Percentiles rank a stretch among this genome's conserved stretches.
Conservation (phyloP, 768 basidiomycete species). For the Boletus tylopilopsis region DNA sequence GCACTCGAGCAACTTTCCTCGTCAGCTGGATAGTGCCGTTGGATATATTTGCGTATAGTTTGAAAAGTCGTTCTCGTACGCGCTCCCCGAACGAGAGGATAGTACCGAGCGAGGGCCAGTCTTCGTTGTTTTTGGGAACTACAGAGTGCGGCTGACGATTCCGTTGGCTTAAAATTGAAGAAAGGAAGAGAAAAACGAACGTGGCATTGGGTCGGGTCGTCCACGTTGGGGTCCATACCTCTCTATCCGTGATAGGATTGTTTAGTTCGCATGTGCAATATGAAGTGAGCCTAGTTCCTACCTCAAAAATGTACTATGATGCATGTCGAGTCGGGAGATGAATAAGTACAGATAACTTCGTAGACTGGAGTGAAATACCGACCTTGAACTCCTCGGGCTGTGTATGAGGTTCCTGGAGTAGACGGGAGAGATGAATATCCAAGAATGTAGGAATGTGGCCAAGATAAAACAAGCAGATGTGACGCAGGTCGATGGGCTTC, state of each 20-base stretch:
- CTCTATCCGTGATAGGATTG: slow-evolving; percentile 47
- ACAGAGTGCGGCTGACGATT: slow-evolving; percentile 72
- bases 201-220: slow-evolving; percentile 84
- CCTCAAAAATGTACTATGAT: slow-evolving; percentile 71
- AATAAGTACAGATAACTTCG: slow-evolving; percentile 3
- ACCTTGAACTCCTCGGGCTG: slow-evolving; percentile 82
- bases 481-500: slow-evolving; percentile 91
- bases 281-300: slow-evolving; percentile 26
- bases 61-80: slow-evolving; percentile 67
- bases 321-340: slow-evolving; percentile 28
- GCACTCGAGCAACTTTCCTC: slow-evolving; percentile 67
- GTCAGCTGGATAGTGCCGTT: slow-evolving; percentile 48
- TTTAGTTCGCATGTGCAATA: slow-evolving; percentile 1
- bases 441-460: slow-evolving; percentile 93
- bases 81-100: slow-evolving; percentile 78
- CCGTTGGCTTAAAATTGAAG: neutral
- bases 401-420: slow-evolving; percentile 74
- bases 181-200: slow-evolving; percentile 39
- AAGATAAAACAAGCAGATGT: slow-evolving; percentile 95
- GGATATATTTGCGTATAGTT: slow-evolving; percentile 70
- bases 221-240: slow-evolving; percentile 94
- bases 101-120: slow-evolving; percentile 75
- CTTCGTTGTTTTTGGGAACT: slow-evolving; percentile 74
- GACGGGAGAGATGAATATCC: slow-evolving; percentile 81
- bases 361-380: slow-evolving; percentile 9